Percentiles rank a stretch among this genome's conserved stretches.
phyloP scores from a whole-genome alignment of 1,139 yeast genomes.

The Lizanozyma gosingica region DNA sequence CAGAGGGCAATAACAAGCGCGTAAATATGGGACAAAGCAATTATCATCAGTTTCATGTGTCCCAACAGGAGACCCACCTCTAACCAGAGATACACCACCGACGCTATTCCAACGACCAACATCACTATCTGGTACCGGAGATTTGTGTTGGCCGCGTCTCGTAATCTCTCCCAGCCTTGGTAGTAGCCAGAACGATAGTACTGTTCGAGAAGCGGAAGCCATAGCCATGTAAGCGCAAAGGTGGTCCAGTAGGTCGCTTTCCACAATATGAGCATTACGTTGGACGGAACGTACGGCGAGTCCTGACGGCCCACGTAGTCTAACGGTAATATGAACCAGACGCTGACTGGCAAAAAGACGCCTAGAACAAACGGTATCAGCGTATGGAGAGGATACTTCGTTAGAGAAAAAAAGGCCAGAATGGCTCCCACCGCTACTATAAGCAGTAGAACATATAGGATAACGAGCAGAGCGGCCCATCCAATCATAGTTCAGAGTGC shows the following conservation, averaged over 20 bases:
- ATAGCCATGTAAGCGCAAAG: conserved; percentile 63
- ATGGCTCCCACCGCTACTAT: neutral
- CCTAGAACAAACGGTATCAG: conserved; percentile 28
- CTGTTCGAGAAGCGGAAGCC: conserved; percentile 65
- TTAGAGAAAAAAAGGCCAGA: neutral
- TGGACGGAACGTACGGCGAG: conserved; percentile 18
- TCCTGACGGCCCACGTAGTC: conserved; percentile 23
- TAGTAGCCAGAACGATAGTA: conserved; percentile 65
- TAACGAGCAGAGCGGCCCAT: neutral
- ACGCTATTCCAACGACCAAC: conserved; percentile 43
- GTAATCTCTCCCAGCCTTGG: conserved; percentile 34
- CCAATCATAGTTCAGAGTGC: too few relatives aligned
- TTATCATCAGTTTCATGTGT: conserved; percentile 58
- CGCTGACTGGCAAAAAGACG: conserved; percentile 35
- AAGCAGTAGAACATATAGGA: neutral
- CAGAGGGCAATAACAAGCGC: conserved; percentile 68
- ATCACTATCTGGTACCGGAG: conserved; percentile 53
- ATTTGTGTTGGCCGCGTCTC: conserved; percentile 51
- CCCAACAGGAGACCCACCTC: conserved; percentile 51
- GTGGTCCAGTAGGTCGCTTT: conserved; percentile 74
- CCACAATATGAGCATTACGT: conserved; percentile 54
- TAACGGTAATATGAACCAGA: conserved; percentile 30
- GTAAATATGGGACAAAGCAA: conserved; percentile 75
- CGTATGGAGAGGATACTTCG: conserved; percentile 24
- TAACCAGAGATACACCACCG: conserved; percentile 51